These are phyloP conservation scores for Rubroboletus pulcherrimus DNA, from an alignment of 768 basidiomycete genomes.

Conservation along the genomic window DNA sequence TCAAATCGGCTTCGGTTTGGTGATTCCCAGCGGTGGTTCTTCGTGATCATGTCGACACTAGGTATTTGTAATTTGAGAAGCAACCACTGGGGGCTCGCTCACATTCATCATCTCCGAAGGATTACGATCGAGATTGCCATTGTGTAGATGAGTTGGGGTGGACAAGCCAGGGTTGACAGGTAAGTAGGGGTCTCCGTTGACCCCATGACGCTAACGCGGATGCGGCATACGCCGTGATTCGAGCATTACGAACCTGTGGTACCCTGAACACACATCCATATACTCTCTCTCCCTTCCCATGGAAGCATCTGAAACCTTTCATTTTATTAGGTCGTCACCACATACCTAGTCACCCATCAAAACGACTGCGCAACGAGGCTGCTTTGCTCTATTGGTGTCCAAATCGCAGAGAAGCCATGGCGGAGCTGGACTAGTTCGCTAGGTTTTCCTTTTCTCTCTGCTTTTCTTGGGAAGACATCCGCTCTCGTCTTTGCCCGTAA, in stretches of 20 bases:
- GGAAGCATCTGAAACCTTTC: background rate
- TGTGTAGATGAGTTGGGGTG: background rate
- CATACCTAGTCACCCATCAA: too few species aligned
- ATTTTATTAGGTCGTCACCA: background rate
- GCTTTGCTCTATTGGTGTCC: background rate
- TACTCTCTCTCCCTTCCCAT: background rate
- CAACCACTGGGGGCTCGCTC: background rate
- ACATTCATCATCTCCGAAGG: background rate
- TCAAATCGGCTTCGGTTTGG: background rate
- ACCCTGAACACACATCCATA: background rate
- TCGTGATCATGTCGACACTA: background rate
- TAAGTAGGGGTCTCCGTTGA: background rate
- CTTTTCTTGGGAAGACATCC: background rate
- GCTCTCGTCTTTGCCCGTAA: background rate
- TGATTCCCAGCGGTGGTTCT: background rate
- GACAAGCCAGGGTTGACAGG: background rate
- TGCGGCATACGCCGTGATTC: background rate
- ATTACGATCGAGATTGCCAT: background rate
- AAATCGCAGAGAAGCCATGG: background rate
- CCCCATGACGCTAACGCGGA: background rate
- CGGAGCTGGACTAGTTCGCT: background rate
- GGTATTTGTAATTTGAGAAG: conserved; percentile 6
- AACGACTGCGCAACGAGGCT: background rate
- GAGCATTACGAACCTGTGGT: background rate
- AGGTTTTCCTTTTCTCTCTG: background rate